Evolutionary conservation across 495 filamentous ascomycete species (phyloP).

Genomic region (Haplographium delicatum): DNA sequence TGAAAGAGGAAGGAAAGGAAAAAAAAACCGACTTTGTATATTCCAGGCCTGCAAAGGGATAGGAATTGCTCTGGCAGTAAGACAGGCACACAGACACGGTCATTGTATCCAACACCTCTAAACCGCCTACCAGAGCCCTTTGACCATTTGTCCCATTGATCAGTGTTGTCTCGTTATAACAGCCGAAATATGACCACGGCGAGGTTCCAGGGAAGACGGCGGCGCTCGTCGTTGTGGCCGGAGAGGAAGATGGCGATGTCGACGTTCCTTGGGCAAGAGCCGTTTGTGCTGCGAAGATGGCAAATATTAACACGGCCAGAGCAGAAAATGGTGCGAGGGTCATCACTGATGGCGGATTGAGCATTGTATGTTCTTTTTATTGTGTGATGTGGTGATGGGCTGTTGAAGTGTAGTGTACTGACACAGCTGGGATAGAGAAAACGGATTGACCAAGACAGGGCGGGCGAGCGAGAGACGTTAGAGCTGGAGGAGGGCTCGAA

Average conservation of each 20-base stretch:
- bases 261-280: slow-evolving; percentile 1
- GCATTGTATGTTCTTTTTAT: no score
- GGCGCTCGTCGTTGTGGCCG: neutral
- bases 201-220: slow-evolving; percentile 6
- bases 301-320: no score
- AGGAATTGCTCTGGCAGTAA: slow-evolving; percentile 31
- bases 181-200: slow-evolving; percentile 36
- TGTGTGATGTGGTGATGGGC: no score
- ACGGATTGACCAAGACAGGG: no score
- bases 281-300: neutral
- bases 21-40: slow-evolving; percentile 34
- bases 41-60: slow-evolving; percentile 42
- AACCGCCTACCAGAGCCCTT: slow-evolving; percentile 32
- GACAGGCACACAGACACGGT: slow-evolving; percentile 37
- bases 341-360: no score
- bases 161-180: slow-evolving; percentile 42
- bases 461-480: no score
- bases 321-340: no score
- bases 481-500: no score
- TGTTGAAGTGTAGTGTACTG: no score
- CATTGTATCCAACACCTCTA: slow-evolving; percentile 28
- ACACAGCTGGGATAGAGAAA: no score
- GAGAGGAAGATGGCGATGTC: neutral
- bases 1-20: neutral
- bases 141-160: slow-evolving; percentile 25